Base-by-base conservation (phyloP, 148 eudicot genomes). In the Bassia scoparia region DNA sequence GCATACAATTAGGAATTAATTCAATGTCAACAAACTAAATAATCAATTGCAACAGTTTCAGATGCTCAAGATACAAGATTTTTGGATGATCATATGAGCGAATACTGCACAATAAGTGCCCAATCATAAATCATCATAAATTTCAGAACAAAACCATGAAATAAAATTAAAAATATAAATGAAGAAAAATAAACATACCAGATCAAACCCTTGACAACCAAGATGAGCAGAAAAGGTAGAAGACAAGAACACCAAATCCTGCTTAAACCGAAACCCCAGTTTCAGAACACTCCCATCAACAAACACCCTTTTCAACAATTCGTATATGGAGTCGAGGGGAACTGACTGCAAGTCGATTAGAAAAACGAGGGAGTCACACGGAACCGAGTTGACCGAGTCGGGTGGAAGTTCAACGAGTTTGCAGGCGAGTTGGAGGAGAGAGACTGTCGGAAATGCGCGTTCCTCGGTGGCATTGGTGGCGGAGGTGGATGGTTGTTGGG, bases 381-480 rank as follows among this genome's bases (percentile, higher is more conserved):
- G 69, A 29, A 50, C 30, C 7, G 69, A 43, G 5, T 29, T 59
- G 12, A 37, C 27, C n/a, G 75, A 70, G 65, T 16, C 20, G 21
- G 70, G 70, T 8, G 71, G 67, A 7, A 50, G 41, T 14, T 64
- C 62, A 60, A 44, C 27, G 84, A 86, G 78, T 76, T 82, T 84
- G 83, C 96, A 95, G 3, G 98, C 97, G 86, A 95, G 84, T 74
- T 91, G 98, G 76, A 95, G 90, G 74, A 95, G 90, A 41, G 89
- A 82, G 71, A 95, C 96, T 59, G 89, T 61, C 62, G 98, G 97
- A 77, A 86, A 89, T 1, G 74, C 41, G 59, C 74, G 83, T 58
- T 27, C 23, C 31, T 29, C 37, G 70, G 76, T 29, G 63, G 62
- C 88, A 64, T 41, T 14, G 96, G 80, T 41, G 46, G 46, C 12